phyloP scores from a whole-genome alignment of 2,329 filamentous ascomycete genomes.

The Alternaria metachromatica region DNA sequence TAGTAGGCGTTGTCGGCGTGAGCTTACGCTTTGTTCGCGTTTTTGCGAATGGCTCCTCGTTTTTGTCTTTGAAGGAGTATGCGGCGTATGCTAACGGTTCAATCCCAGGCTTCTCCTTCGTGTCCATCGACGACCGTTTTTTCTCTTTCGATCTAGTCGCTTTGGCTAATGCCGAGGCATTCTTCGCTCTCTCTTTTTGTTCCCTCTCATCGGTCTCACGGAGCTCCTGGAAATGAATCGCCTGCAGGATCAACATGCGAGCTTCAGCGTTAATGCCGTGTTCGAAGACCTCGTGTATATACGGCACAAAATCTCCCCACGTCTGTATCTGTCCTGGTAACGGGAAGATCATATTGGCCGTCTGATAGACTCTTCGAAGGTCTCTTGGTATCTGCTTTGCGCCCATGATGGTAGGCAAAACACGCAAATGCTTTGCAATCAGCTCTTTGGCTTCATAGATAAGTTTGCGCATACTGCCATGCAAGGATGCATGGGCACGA shows the following conservation, averaged over 20 bases:
- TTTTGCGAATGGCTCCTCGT: not conserved
- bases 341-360: not conserved
- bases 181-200: not conserved
- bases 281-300: not conserved
- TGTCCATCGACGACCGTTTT: no score
- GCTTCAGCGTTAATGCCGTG: not conserved
- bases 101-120: not conserved
- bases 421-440: not conserved
- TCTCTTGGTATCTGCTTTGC: conserved; percentile 5
- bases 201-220: not conserved
- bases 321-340: not conserved
- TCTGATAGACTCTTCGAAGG: not conserved
- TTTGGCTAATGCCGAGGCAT: not conserved
- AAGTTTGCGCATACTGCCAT: not conserved
- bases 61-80: not conserved
- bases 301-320: not conserved
- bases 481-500: not conserved
- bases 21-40: not conserved
- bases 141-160: not conserved
- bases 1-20: not conserved
- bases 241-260: conserved; percentile 10
- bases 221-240: conserved; percentile 12
- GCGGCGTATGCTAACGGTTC: not conserved
- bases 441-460: conserved; percentile 7
- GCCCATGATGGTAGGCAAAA: conserved; percentile 6